Base-by-base conservation (phyloP, 495 filamentous ascomycete species). In the Bacidia rubella region DNA sequence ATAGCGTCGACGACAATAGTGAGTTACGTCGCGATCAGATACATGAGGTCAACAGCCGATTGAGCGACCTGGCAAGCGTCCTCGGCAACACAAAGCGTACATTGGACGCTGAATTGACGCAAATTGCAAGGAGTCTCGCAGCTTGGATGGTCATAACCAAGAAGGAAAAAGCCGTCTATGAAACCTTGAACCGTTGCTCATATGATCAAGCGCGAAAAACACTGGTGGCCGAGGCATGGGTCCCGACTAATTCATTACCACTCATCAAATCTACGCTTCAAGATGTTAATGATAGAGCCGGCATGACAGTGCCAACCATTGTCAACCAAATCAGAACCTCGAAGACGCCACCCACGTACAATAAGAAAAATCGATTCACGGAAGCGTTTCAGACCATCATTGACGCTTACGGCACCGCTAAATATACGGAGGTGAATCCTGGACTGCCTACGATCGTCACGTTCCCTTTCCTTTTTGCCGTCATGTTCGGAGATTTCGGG, bases 141-240 rank as follows among this genome's bases (percentile, higher is more conserved):
- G 86, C 87, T 17, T 97, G 92, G 93, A 87, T 96, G 85, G 81
- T 97, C 29, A 78, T 97, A 45, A 80, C 97, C 57, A 87, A 85
- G 75, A 99, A 99, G 68, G 92, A 99, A 71, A 99, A 99, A 75
- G 87, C 86, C 2, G 86, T 95, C n/a, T 97, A 95, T 65, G 80
- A 93, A 64, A 94, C 93, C 0, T 74, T 99, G 57, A 99, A 99
- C 68, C 78, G 83, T 52, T 96, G 92, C 66, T 96, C 88, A 3
- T 97, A 96, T 68, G 92, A 99, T 64, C 84, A 90, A 51, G 86
- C 90, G 26, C 77, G 92, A 54, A 95, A 95, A 63, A 97, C 92
- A 1, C 74, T 99, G 45, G 95, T 99, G 58, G 92, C 93, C 25
- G 92, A 99, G 70, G 93, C 86, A 46, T 99, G 92, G 92, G 87